Conservation (phyloP, 805 yeast species). For the Candida berthetii region DNA sequence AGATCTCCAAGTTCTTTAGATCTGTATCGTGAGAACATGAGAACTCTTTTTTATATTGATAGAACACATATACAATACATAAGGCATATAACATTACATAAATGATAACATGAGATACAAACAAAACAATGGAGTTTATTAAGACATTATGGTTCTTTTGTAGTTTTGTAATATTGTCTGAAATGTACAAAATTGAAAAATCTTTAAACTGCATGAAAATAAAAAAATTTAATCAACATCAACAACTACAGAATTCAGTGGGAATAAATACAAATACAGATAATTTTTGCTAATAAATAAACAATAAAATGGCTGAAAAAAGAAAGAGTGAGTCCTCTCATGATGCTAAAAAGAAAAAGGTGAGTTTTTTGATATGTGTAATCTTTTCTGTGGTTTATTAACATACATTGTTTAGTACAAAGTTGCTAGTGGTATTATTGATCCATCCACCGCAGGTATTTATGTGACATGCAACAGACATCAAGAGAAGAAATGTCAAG, state of each 20-base stretch:
- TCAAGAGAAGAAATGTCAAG: conserved; percentile 71
- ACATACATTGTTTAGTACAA: conserved; percentile 27
- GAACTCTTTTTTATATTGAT: too few species aligned
- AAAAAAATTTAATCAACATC: too few species aligned
- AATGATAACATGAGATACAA: too few species aligned
- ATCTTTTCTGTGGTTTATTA: background rate
- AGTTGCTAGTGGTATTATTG: conserved; percentile 46
- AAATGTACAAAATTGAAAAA: too few species aligned
- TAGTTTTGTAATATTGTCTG: too few species aligned
- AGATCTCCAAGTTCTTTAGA: background rate
- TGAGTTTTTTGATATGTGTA: background rate
- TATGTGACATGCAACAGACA: conserved; percentile 86
- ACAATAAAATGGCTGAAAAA: conserved; percentile 17
- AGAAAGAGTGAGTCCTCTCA: conserved; percentile 5
- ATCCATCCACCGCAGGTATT: conserved; percentile 82
- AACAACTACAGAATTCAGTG: too few species aligned
- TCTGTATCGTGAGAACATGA: background rate
- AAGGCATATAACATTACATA: too few species aligned
- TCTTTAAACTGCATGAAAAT: too few species aligned
- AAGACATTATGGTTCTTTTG: too few species aligned
- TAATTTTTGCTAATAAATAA: background rate
- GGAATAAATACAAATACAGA: too few species aligned
- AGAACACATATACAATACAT: too few species aligned
- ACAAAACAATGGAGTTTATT: too few species aligned
- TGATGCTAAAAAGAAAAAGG: conserved; percentile 13